Evolutionary conservation across 2,329 filamentous ascomycete species (phyloP), one percentile per base, ranked within the genome.

Genomic region (Furcasterigmium sp.): DNA sequence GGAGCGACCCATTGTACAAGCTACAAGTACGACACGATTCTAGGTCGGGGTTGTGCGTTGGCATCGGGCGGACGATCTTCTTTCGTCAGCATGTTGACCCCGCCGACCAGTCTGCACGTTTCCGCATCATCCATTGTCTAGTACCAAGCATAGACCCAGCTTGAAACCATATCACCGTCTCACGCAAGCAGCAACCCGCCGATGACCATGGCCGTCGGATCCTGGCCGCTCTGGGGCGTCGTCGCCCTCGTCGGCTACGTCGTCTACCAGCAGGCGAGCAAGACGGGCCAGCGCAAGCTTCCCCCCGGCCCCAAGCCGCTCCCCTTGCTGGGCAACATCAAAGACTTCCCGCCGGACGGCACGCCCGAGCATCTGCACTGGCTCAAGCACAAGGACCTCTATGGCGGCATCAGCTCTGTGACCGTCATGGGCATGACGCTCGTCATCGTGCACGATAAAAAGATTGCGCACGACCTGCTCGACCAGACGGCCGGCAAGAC

Each of bases 271-370:
- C 26, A 30, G 18, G 17, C n/a, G 6, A 30, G 20, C 19, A 21
- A 34, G 8, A 13, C 18, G 13, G 14, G n/a, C 17, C 39, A 32
- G 6, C 38, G 15, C 3, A 28, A 26, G 7, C 49, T 74, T 0
- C 75, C 73, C 1, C 75, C 75, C 2, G 76, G 76, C 0, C 76
- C 75, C 0, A 72, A 61, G 29, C 63, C 63, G 0, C 52, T 70
- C 7, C 71, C 72, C 0, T 13, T 78, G 0, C 23, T 78, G 4
- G 75, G 75, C 4, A 78, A 78, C 49, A 48, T 77, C 14, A 47
- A 51, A 1, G 72, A 78, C 47, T 55, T 78, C 10, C 74, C 74
- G 1, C 54, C 61, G 0, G 40, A 45, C 0, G 63, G 60, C 2
- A 49, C 46, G 6, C 56, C 53, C 5, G 65, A 69, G 45, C 66